Base-by-base conservation (phyloP, 1,284 basidiomycete species). In the Sparassis latifolia region DNA sequence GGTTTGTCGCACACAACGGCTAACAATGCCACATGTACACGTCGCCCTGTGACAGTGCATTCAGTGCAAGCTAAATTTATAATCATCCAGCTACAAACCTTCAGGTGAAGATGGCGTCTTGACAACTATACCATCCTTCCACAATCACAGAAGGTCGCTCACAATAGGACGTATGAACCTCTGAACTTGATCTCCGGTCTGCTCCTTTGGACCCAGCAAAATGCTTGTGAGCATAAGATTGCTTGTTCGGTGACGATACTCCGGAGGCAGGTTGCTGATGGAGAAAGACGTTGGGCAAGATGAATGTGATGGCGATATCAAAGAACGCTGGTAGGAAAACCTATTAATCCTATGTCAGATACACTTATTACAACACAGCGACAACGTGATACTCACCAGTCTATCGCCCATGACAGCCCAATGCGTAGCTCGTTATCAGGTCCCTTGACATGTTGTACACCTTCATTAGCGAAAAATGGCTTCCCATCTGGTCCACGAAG, bases 281-380 rank as follows among this genome's bases (percentile, higher is more conserved):
- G 40, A 48, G 30, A 52, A 52, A 1, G 50, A 52, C 4, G 42
- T 47, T 5, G 50, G 64, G 43, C 66, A 63, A 1, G 67, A 68
- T 0, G 64, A 60, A 52, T 71, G 66, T 2, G 67, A 69, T 3
- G 61, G 61, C 0, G 67, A 51, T 10, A 68, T 67, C 10, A 61
- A 54, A 32, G 63, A 65, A 0, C 61, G 58, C 2, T 65, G 50
- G 43, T 68, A 69, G 3, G 65, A 70, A 48, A 72, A 69, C 63
- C 69, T 69, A 41, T 55, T 0, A 67, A 28, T 0, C 62, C 63
- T 10, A 68, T 56, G 0, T 61, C 6, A 37, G 35, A 37, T 37
- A 37, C 35, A 37, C 6, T 37, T 20, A 20, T 20, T 20, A 20
- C 20, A 20, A 20, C 20, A 20, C 35, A 7, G 35, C 35, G 35